Evolutionary conservation across 108 stramenopile species (phyloP), one percentile per base, ranked within the genome.

Genomic region (Chaetoceros muelleri): DNA sequence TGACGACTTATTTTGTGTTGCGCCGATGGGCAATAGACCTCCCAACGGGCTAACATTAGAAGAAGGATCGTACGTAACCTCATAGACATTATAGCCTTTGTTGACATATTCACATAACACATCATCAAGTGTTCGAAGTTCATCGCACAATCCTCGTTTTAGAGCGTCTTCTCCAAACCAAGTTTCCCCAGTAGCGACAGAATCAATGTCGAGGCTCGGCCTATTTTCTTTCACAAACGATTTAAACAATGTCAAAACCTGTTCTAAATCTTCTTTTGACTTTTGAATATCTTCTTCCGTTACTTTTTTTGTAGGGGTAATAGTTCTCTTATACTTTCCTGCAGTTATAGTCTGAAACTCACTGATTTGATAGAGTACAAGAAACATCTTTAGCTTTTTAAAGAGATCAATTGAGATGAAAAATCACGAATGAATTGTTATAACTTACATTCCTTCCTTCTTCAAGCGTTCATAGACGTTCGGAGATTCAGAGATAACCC

Each of bases 141-240:
- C 93, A 62, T 96, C 96, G 53, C 87, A 89, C 19, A 96, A 58
- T 28, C 87, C 85, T 45, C 60, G 66, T 44, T 77, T 84, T 34
- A 93, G 61, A 0, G 96, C 96, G 29, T 84, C 87, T 22, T 70
- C 66, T 3, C 92, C 96, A 61, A 92, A 91, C 95, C 96, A 96
- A 2, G 90, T 90, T 52, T 97, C 96, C 1, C 96, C 96, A 7
- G 96, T 97, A 7, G 94, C 90, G 23, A 94, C 87, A 13, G 66
- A 49, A 2, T 94, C 89, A 47, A 97, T 90, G 60, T 94, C 84
- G 48, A 97, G 69, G 24, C 62, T 54, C 1, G 94, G 94, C 8
- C 96, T 78, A 51, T 95, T 82, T 59, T 62, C 65, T 25, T 67
- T 49, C 21, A 97, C 85, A 67, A 87, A 95, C 13, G 58, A 50